Base-by-base conservation (phyloP, 352 stramenopile species). In the Globisporangium emineosum region DNA sequence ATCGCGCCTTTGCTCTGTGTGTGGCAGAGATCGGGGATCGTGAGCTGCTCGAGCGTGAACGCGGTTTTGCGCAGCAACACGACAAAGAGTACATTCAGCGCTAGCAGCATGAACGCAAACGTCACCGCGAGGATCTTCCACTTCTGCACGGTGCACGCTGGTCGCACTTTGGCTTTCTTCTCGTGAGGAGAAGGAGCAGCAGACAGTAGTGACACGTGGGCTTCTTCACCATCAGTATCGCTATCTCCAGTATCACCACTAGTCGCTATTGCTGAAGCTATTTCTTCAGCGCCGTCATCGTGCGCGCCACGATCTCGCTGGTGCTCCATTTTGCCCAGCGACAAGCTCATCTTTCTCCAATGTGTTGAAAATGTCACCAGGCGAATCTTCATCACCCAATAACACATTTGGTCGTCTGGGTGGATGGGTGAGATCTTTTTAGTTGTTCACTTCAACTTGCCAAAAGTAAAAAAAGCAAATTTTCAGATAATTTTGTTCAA, bases 1-100 rank as follows among this genome's bases (percentile, higher is more conserved):
- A 85, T 60, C 32, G 83, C 72, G 23, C 83, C 86, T 5, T 73
- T 57, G 21, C 77, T 85, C 15, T 69, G 68, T 15, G 53, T 49
- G 60, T 92, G 83, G 57, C 86, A 94, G 52, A 94, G 57, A 25
- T 94, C 86, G 2, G 86, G 82, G 10, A 94, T 54, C 29, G 76
- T 90, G 23, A 93, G 67, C 49, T 79, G 73, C 25, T 81, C 66
- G 25, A 94, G 58, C 30, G 71, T 65, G 52, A 83, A 73, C 21
- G 72, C 82, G 27, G 83, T 89, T 63, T 89, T 87, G 32, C 77
- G 70, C 55, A 94, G 65, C 56, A 86, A 66, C 37, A 75, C 66
- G 47, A 91, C 79, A 43, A 90, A 93, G 60, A 84, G 50, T 2
- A 91, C 53, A 62, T 93, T 82, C 17, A 88, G 65, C 5, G 78